These are phyloP conservation scores for Metarhizium robertsii DNA, from an alignment of 2,329 filamentous ascomycete species.

Conservation along the genomic window DNA sequence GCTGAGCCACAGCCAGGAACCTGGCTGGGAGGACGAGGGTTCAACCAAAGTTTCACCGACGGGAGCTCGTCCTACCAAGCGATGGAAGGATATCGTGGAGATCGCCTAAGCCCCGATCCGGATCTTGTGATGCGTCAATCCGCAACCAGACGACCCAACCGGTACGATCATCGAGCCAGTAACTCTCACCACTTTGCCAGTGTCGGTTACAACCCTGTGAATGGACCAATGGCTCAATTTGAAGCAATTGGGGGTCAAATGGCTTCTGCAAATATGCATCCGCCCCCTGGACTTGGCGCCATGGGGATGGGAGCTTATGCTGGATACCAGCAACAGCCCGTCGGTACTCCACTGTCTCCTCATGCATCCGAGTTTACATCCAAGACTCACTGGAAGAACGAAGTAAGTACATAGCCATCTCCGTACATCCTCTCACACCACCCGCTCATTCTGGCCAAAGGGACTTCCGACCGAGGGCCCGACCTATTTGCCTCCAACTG, in stretches of 20 bases:
- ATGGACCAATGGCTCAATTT: conserved; percentile 21
- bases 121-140: conserved; percentile 36
- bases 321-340: conserved; percentile 44
- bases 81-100: conserved; percentile 33
- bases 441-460: conserved; percentile 9
- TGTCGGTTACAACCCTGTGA: conserved; percentile 22
- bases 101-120: conserved; percentile 38
- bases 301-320: conserved; percentile 35
- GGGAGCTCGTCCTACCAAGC: conserved; percentile 22
- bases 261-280: conserved; percentile 21
- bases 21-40: conserved; percentile 37
- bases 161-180: conserved; percentile 36
- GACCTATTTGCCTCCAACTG: conserved; percentile 77
- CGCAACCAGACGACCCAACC: conserved; percentile 33
- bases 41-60: conserved; percentile 32
- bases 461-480: conserved; percentile 44
- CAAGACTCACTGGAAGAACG: conserved; percentile 42
- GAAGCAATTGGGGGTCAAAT: conserved; percentile 28
- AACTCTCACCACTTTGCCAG: conserved; percentile 23
- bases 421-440: background rate
- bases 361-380: conserved; percentile 67
- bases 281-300: conserved; percentile 24
- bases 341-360: conserved; percentile 60
- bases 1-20: conserved; percentile 24
- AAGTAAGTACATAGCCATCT: conserved; percentile 29